Evolutionary conservation across 352 stramenopile species (phyloP).

Genomic region (Phytophthora meadii): DNA sequence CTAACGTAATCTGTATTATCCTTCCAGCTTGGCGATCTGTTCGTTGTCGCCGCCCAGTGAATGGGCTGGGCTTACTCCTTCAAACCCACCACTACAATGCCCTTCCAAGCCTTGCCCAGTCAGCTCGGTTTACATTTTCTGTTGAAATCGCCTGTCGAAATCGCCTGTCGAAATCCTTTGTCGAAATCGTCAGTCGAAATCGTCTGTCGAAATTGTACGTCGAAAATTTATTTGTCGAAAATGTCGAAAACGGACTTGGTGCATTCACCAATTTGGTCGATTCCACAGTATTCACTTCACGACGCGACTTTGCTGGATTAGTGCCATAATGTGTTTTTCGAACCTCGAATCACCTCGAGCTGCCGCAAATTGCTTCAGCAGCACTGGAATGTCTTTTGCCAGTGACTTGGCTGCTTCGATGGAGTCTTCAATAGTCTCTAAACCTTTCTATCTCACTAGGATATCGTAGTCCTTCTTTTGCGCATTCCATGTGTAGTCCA

Average conservation of each 20-base stretch:
- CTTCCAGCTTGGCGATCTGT: conserved; percentile 1
- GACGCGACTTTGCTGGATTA: too few species aligned
- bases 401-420: conserved; percentile 13
- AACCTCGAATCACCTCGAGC: background rate
- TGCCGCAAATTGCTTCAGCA: conserved; percentile 2
- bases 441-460: conserved; percentile 16
- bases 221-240: conserved; percentile 3
- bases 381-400: conserved; percentile 6
- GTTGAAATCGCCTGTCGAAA: background rate
- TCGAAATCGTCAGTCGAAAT: too few species aligned
- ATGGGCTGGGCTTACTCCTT: conserved; percentile 1
- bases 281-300: too few species aligned
- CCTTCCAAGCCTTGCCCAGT: conserved; percentile 19
- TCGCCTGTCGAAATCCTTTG: background rate
- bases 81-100: conserved; percentile 15
- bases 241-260: background rate
- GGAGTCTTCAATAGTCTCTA: conserved; percentile 22
- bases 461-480: conserved; percentile 13
- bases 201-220: too few species aligned
- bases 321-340: background rate
- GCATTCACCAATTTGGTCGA: too few species aligned
- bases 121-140: background rate
- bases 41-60: background rate
- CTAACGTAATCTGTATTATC: background rate
- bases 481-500: conserved; percentile 4